These are phyloP conservation scores for Lathyrus aphaca DNA, from an alignment of 306 rosid species.

Conservation along the genomic window DNA sequence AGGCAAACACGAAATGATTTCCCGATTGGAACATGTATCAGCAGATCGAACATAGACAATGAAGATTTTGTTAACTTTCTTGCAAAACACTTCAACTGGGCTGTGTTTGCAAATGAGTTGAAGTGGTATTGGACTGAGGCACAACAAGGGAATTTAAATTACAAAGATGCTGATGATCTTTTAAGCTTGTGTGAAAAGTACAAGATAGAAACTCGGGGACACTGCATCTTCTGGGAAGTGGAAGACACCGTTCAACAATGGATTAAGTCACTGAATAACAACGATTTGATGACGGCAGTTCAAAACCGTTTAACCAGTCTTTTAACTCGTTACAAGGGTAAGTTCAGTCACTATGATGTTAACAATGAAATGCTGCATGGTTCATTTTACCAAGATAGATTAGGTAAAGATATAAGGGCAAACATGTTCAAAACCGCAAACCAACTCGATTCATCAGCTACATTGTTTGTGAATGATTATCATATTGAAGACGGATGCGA, in stretches of 20 bases:
- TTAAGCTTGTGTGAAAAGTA: slow-evolving; percentile 61
- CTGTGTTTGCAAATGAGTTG: slow-evolving; percentile 89
- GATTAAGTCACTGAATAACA: slow-evolving; percentile 63
- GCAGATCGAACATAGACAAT: slow-evolving; percentile 82
- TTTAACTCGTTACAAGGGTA: slow-evolving; percentile 77
- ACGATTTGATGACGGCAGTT: slow-evolving; percentile 70
- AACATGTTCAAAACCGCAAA: slow-evolving; percentile 83
- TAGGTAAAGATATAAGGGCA: slow-evolving; percentile 79
- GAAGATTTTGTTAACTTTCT: slow-evolving; percentile 82
- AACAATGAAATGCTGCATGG: slow-evolving; percentile 96
- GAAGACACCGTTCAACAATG: slow-evolving; percentile 72
- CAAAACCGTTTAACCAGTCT: slow-evolving; percentile 72
- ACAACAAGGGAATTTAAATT: slow-evolving; percentile 76
- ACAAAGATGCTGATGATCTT: slow-evolving; percentile 89
- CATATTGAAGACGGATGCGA: slow-evolving; percentile 92
- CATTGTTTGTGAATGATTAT: slow-evolving; percentile 81
- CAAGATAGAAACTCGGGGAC: slow-evolving; percentile 78
- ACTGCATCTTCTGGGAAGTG: slow-evolving; percentile 96
- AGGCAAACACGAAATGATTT: slow-evolving; percentile 69
- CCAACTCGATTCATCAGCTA: slow-evolving; percentile 76
- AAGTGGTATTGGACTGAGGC: slow-evolving; percentile 98
- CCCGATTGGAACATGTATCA: slow-evolving; percentile 81
- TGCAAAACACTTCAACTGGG: slow-evolving; percentile 86
- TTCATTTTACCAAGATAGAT: slow-evolving; percentile 74
- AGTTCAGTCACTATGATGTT: slow-evolving; percentile 86